Conservation (phyloP, 1,284 basidiomycete genomes). For the Exobasidium cylindrosporum region DNA sequence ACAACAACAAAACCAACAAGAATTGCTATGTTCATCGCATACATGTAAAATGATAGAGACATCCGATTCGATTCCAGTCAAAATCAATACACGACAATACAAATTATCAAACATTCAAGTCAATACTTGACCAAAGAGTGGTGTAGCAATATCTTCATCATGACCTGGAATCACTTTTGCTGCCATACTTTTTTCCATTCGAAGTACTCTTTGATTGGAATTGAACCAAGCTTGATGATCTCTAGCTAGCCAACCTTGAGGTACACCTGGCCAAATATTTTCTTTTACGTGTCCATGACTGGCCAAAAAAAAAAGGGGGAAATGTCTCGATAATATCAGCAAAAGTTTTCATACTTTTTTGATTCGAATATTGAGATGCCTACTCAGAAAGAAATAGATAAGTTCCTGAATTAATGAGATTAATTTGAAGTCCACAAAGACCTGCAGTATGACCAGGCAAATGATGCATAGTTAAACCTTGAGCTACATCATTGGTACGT, state of each 20-base stretch:
- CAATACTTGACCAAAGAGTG: slow-evolving; percentile 9
- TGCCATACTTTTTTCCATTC: slow-evolving; percentile 34
- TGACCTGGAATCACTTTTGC: slow-evolving; percentile 37
- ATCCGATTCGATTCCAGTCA: too few species aligned
- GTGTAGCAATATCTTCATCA: slow-evolving; percentile 20
- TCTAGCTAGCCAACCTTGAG: slow-evolving; percentile 42
- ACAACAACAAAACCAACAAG: too few species aligned
- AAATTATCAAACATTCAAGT: too few species aligned
- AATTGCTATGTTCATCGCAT: too few species aligned
- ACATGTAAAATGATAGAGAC: too few species aligned
- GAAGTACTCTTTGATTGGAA: slow-evolving; percentile 37
- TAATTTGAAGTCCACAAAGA: slow-evolving; percentile 44
- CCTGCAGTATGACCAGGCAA: slow-evolving; percentile 50
- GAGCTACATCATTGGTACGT: slow-evolving; percentile 36
- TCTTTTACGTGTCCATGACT: slow-evolving; percentile 37
- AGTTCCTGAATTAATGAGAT: slow-evolving; percentile 39
- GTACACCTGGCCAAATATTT: slow-evolving; percentile 37
- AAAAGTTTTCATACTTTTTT: background rate
- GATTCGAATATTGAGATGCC: background rate
- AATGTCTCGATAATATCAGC: background rate
- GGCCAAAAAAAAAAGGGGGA: background rate
- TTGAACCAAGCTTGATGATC: slow-evolving; percentile 45
- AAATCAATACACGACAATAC: too few species aligned
- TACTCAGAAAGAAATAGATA: slow-evolving; percentile 34
- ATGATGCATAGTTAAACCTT: slow-evolving; percentile 47